Conservation (phyloP, 2,329 filamentous ascomycete species). For the Neopestalotiopsis clavispora region DNA sequence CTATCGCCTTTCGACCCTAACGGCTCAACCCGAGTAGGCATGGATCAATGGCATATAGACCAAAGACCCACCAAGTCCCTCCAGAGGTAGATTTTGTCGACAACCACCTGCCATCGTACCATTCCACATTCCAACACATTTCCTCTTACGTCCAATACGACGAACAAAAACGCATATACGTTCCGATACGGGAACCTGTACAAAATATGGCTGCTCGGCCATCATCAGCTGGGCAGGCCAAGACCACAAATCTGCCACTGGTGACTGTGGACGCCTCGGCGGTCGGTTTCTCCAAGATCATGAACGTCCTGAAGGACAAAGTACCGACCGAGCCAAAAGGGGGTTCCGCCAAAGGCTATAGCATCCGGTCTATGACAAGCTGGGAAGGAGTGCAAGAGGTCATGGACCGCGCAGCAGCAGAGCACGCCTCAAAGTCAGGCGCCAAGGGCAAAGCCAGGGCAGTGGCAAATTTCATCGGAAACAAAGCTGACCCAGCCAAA, state of each 20-base stretch:
- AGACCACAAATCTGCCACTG: too few species aligned
- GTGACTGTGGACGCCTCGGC: not conserved
- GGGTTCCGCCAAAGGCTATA: not conserved
- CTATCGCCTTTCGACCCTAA: too few species aligned
- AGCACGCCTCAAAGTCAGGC: not conserved
- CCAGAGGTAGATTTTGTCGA: too few species aligned
- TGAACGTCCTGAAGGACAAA: not conserved
- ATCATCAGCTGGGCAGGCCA: too few species aligned
- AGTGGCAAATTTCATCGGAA: not conserved
- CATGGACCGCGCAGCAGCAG: not conserved
- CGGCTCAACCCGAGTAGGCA: too few species aligned
- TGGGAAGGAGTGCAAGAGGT: not conserved
- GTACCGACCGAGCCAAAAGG: not conserved
- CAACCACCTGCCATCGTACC: too few species aligned
- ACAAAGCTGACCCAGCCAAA: not conserved
- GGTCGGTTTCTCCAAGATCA: not conserved
- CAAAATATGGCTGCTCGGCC: not conserved
- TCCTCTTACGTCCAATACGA: too few species aligned
- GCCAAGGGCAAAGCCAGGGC: not conserved
- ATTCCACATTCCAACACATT: too few species aligned
- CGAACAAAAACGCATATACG: too few species aligned
- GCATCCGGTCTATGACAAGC: not conserved
- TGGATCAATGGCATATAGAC: too few species aligned
- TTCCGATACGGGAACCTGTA: too few species aligned
- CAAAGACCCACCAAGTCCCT: too few species aligned